Evolutionary conservation across 345 rosid species (phyloP).

Genomic region (Eucalyptus urophylla): DNA sequence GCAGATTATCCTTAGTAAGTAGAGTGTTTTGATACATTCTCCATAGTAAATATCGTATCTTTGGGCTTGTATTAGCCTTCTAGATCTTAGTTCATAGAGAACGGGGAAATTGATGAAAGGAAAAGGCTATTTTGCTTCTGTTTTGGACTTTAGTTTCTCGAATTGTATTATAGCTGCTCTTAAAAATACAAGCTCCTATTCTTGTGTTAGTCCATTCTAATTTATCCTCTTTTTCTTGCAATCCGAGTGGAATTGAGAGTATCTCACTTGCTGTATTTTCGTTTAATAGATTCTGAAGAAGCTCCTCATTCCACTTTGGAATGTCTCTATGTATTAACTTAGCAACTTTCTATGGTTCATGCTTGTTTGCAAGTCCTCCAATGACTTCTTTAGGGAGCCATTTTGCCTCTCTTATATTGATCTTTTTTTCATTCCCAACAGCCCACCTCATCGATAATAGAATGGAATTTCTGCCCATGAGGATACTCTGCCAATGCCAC

Average conservation of each 20-base stretch:
- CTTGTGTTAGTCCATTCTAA: not conserved
- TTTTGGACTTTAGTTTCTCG: not conserved
- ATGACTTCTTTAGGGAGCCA: not conserved
- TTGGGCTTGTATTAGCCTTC: too few relatives aligned
- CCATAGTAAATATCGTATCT: too few relatives aligned
- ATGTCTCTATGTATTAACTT: too few relatives aligned
- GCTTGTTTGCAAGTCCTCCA: not conserved
- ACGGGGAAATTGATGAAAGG: too few relatives aligned
- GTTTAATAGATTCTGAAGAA: accelerated
- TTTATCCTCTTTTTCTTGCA: not conserved
- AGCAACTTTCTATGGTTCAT: not conserved
- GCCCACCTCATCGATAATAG: not conserved
- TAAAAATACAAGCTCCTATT: not conserved
- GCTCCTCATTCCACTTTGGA: not conserved
- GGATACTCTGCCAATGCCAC: not conserved
- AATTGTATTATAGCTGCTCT: not conserved
- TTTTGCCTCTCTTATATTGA: not conserved
- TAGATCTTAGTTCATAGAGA: too few relatives aligned
- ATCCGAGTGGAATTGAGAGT: not conserved
- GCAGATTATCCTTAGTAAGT: too few relatives aligned
- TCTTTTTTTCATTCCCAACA: not conserved
- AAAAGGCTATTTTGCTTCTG: not conserved
- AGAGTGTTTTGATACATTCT: too few relatives aligned
- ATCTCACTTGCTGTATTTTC: not conserved
- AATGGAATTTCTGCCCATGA: not conserved